Evolutionary conservation across 129 eudicot genomes (phyloP).

Genomic region (carrot (Daucus carota)): DNA sequence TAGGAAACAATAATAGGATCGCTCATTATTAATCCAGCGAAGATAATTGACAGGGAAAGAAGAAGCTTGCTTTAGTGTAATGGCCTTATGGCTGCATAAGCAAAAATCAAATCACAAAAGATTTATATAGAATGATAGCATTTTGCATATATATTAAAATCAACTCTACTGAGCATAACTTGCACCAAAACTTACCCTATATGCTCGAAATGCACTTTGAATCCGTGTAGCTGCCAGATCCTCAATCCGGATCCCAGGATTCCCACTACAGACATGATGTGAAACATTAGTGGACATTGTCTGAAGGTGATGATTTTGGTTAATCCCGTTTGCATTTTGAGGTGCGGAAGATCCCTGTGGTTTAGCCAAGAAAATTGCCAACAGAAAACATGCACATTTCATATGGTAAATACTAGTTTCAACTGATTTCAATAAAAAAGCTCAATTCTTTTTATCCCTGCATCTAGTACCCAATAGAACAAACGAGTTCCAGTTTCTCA

Average conservation of each 20-base stretch:
- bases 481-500: background rate
- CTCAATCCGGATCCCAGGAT: background rate
- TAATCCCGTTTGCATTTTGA: constrained; percentile 26
- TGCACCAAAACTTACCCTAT: constrained; percentile 8
- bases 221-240: constrained; percentile 53
- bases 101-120: background rate
- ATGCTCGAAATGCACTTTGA: constrained; percentile 65
- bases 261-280: background rate
- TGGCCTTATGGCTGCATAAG: background rate
- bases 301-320: constrained; percentile 7
- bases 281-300: constrained; percentile 14
- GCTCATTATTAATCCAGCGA: background rate
- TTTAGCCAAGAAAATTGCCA: background rate
- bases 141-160: background rate
- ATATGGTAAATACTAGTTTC: background rate
- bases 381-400: background rate
- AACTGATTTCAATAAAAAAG: background rate
- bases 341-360: constrained; percentile 42
- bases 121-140: background rate
- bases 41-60: background rate
- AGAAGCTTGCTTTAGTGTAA: background rate
- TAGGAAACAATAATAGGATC: background rate
- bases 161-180: background rate
- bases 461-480: background rate
- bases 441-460: background rate